These are phyloP conservation scores for Rutstroemia sp. DNA, from an alignment of 2,329 filamentous ascomycete genomes.

Conservation along the genomic window DNA sequence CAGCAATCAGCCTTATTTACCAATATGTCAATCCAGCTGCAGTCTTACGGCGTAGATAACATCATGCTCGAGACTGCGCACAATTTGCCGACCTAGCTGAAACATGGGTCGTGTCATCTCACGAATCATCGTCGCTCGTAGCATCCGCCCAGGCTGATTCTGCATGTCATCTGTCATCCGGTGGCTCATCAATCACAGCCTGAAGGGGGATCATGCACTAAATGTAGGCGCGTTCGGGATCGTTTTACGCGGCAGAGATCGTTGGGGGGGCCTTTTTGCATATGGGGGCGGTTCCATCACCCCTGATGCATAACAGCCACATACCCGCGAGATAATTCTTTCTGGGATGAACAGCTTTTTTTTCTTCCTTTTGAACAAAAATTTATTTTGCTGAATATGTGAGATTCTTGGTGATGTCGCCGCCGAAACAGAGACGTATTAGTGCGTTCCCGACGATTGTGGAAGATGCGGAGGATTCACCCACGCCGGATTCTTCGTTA, in stretches of 20 bases:
- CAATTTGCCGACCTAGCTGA: neutral
- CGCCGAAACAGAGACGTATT: neutral
- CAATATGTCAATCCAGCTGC: neutral
- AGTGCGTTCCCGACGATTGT: conserved; percentile 1
- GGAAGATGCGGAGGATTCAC: neutral
- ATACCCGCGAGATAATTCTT: neutral
- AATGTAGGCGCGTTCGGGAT: neutral
- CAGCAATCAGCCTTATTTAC: neutral
- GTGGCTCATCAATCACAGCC: neutral
- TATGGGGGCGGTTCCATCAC: neutral
- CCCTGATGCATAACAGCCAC: neutral
- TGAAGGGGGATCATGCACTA: neutral
- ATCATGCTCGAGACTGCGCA: neutral
- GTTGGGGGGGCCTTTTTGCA: neutral
- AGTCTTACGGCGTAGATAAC: neutral
- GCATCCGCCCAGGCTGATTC: neutral
- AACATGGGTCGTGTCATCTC: neutral
- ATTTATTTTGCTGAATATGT: neutral
- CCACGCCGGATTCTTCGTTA: neutral
- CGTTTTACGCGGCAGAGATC: neutral
- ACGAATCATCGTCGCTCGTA: neutral
- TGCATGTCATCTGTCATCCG: neutral
- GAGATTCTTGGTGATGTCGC: neutral
- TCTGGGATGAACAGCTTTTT: neutral
- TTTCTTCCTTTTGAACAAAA: neutral